Evolutionary conservation across 2,329 filamentous ascomycete genomes (phyloP).

Genomic region (Colletotrichum liaoningense): DNA sequence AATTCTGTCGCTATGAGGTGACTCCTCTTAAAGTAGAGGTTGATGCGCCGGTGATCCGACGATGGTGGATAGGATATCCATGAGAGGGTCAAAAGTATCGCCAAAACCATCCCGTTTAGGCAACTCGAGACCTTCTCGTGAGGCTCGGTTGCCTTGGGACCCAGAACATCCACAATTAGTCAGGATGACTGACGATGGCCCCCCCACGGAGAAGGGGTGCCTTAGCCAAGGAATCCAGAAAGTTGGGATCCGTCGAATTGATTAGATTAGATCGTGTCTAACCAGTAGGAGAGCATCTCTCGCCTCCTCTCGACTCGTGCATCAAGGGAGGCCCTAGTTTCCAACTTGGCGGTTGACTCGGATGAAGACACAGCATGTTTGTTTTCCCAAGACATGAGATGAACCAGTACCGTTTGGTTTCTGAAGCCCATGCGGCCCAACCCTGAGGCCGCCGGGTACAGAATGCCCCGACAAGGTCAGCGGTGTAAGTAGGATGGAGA

Average conservation of each 20-base stretch:
- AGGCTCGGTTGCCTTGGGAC: background rate
- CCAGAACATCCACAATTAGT: background rate
- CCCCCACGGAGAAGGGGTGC: constrained; percentile 8
- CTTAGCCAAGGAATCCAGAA: constrained; percentile 22
- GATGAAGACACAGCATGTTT: constrained; percentile 2
- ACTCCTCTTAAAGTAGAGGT: background rate
- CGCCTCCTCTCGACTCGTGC: constrained; percentile 9
- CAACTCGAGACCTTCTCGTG: constrained; percentile 11
- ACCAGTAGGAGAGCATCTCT: background rate
- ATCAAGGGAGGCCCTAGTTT: background rate
- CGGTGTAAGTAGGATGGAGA: constrained; percentile 4
- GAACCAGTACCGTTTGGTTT: constrained; percentile 14
- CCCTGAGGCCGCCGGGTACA: constrained; percentile 20
- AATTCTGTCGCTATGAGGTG: background rate
- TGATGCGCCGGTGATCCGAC: constrained; percentile 3
- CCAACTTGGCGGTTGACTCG: constrained; percentile 13
- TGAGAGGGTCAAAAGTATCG: constrained; percentile 5
- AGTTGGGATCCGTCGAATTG: constrained; percentile 21
- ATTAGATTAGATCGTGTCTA: constrained; percentile 30
- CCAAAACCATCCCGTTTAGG: constrained; percentile 12
- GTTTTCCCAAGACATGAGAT: constrained; percentile 11
- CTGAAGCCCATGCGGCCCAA: constrained; percentile 12
- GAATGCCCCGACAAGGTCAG: constrained; percentile 19
- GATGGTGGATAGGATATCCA: background rate
- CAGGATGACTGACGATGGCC: constrained; percentile 19